These are phyloP conservation scores for Orychophragmus violaceus DNA, from an alignment of 345 rosid genomes.

Conservation along the genomic window DNA sequence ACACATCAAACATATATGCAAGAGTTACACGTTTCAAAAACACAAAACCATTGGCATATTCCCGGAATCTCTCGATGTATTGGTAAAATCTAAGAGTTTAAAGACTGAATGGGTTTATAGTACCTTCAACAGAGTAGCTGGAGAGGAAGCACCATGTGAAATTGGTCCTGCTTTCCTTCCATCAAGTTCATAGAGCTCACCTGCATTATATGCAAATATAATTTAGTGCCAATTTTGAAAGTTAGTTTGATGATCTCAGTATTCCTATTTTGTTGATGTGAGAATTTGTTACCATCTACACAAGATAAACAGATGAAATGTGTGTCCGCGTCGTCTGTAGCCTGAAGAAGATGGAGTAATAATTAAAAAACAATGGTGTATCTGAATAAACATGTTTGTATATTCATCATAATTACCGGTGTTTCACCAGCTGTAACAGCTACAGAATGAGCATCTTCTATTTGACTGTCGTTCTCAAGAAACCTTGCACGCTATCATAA, in stretches of 20 bases:
- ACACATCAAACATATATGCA: background rate
- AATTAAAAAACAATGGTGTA: background rate
- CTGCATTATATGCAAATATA: slow-evolving; percentile 26
- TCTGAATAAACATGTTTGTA: background rate
- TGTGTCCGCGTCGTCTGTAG: slow-evolving; percentile 54
- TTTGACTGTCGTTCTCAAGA: slow-evolving; percentile 73
- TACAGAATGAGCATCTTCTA: slow-evolving; percentile 88
- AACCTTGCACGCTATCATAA: slow-evolving; percentile 57
- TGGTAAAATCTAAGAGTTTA: background rate
- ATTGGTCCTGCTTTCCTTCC: slow-evolving; percentile 83
- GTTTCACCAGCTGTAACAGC: slow-evolving; percentile 91
- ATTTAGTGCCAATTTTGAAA: background rate
- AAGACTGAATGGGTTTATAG: background rate
- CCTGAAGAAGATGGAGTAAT: slow-evolving; percentile 37
- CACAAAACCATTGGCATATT: background rate
- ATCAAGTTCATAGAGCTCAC: slow-evolving; percentile 83
- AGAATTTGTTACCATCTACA: slow-evolving; percentile 55
- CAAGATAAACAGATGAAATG: slow-evolving; percentile 87
- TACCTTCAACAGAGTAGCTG: slow-evolving; percentile 66
- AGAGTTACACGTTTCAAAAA: background rate
- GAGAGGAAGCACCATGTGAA: slow-evolving; percentile 66
- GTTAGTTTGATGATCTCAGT: background rate
- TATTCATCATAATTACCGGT: slow-evolving; percentile 31
- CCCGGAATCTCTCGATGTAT: background rate
- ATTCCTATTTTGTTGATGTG: background rate